Evolutionary conservation across 2,329 filamentous ascomycete genomes (phyloP).

Genomic region (Eutypa lata): DNA sequence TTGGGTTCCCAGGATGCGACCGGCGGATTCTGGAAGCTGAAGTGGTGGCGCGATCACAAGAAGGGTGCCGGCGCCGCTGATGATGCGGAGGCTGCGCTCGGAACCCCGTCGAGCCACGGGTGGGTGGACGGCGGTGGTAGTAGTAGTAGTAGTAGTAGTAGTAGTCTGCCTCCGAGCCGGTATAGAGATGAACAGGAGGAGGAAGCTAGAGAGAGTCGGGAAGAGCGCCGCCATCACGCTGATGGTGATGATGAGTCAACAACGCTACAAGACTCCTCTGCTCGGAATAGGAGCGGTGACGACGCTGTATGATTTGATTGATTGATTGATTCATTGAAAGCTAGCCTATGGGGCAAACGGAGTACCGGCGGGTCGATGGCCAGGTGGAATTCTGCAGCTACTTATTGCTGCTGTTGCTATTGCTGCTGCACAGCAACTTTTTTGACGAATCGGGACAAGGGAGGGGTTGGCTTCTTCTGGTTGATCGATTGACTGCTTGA

Average conservation of each 20-base stretch:
- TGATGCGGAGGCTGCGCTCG: conserved; percentile 16
- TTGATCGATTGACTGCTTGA: too few relatives aligned
- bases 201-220: too few relatives aligned
- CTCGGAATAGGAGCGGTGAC: background rate
- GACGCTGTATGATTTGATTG: conserved; percentile 1
- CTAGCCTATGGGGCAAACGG: too few relatives aligned
- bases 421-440: too few relatives aligned
- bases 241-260: background rate
- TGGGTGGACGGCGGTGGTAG: conserved; percentile 11
- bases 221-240: too few relatives aligned
- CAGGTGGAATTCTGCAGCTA: too few relatives aligned
- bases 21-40: conserved; percentile 50
- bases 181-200: conserved; percentile 7
- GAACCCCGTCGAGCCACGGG: conserved; percentile 14
- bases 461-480: too few relatives aligned
- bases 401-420: too few relatives aligned
- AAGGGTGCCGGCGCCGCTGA: conserved; percentile 10
- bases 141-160: background rate
- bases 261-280: background rate
- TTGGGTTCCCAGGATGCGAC: conserved; percentile 46
- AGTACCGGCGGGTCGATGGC: too few relatives aligned
- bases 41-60: conserved; percentile 46
- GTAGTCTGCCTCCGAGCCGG: background rate
- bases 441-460: too few relatives aligned
- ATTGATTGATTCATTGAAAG: background rate